phyloP scores from a whole-genome alignment of 108 stramenopile genomes.

The Nitzschia sp. region DNA sequence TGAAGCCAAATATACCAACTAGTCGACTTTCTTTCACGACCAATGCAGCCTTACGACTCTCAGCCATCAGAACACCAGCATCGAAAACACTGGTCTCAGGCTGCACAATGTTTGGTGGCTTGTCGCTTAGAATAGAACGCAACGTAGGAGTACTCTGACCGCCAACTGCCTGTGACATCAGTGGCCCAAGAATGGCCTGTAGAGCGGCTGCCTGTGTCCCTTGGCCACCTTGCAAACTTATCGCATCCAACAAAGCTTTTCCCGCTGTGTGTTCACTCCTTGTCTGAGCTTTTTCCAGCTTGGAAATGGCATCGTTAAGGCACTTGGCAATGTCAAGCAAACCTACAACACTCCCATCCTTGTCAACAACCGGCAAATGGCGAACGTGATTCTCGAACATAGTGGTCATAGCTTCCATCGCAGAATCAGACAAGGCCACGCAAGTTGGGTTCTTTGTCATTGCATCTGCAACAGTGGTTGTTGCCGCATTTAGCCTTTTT shows the following conservation, averaged over 20 bases:
- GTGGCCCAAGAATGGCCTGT: conserved; percentile 59
- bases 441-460: conserved; percentile 89
- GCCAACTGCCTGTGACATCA: conserved; percentile 72
- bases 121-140: conserved; percentile 66
- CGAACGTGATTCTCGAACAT: conserved; percentile 94
- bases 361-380: conserved; percentile 90
- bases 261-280: conserved; percentile 56
- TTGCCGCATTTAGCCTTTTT: conserved; percentile 56
- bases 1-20: conserved; percentile 92
- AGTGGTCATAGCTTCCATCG: conserved; percentile 84
- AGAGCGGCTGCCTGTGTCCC: conserved; percentile 62
- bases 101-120: conserved; percentile 63
- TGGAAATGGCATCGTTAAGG: conserved; percentile 90
- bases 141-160: conserved; percentile 64
- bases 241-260: conserved; percentile 61
- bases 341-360: conserved; percentile 79
- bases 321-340: conserved; percentile 94
- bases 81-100: conserved; percentile 67
- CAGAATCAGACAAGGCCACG: conserved; percentile 75
- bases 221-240: conserved; percentile 55
- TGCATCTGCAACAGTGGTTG: conserved; percentile 57
- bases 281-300: conserved; percentile 73
- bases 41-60: conserved; percentile 79
- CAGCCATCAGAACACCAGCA: conserved; percentile 78
- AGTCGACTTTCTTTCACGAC: conserved; percentile 74